Evolutionary conservation across 2,329 filamentous ascomycete genomes (phyloP), one percentile per base, ranked within the genome.

Genomic region (Aspergillus vadensis): DNA sequence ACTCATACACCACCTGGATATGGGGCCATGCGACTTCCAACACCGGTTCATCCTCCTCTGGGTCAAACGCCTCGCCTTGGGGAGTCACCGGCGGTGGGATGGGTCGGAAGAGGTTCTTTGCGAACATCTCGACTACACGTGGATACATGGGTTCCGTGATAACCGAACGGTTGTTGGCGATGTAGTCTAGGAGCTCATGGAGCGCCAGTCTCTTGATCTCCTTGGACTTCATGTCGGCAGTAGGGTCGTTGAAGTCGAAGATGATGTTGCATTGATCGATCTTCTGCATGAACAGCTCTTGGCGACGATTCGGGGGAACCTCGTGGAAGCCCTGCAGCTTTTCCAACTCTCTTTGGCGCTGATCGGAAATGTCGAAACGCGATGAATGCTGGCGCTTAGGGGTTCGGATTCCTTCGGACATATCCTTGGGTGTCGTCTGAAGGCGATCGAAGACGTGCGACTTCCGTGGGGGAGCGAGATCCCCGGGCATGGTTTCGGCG

Each of bases 221-320:
- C 82, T 99, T 99, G 51, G 94, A 97, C 79, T 99, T 99, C 93
- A 99, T 98, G 75, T 99, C 95, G 68, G 90, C 93, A 67, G 91
- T 96, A 52, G 94, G 92, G 78, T 99, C 95, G 76, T 98, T 99
- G 81, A 99, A 99, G 80, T 99, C 95, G 75, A 99, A 99, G 72
- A 99, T 99, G 81, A 99, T 96, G 75, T 99, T 99, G 83, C 95
- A 99, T 77, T 99, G 95, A 72, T 98, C 95, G 69, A 99, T 95
- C 84, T 99, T 99, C 75, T 98, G 93, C 93, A 99, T 97, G 80
- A 99, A 99, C 17, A 99, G 86, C 70, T 98, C 94, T 79, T 97
- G 93, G 63, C 95, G 88, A 65, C 94, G 88, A 75, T 96, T 96
- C 15, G 95, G 95, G 10, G 94, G 91, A 25, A 98, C 95, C 78